Evolutionary conservation across 129 eudicot species (phyloP).

Genomic region (Ambrosia trifida): DNA sequence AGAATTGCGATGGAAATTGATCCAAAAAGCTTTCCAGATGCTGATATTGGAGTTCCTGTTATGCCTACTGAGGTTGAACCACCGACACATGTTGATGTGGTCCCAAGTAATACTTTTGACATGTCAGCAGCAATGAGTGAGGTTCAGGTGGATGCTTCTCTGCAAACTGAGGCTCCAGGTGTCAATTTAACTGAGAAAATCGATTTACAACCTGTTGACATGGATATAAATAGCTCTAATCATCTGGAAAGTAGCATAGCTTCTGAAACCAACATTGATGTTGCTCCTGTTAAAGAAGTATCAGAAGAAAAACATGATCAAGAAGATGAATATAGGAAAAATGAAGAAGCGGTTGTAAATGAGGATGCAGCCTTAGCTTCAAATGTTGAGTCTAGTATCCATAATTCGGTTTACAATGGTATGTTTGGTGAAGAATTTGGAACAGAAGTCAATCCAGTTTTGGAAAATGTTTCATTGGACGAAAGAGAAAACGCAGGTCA

Average conservation of each 20-base stretch:
- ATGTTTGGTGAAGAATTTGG: slow-evolving; percentile 34
- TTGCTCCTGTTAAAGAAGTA: slow-evolving; percentile 30
- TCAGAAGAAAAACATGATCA: slow-evolving; percentile 34
- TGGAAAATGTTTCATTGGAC: slow-evolving; percentile 30
- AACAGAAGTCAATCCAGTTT: slow-evolving; percentile 23
- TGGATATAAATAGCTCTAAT: slow-evolving; percentile 23
- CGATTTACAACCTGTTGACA: slow-evolving; percentile 24
- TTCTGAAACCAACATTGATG: slow-evolving; percentile 29
- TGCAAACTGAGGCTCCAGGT: slow-evolving; percentile 33
- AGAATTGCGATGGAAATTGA: slow-evolving; percentile 38
- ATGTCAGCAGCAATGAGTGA: slow-evolving; percentile 35
- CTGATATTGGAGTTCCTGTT: slow-evolving; percentile 35
- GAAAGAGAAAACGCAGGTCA: slow-evolving; percentile 35
- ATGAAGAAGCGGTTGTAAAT: slow-evolving; percentile 26
- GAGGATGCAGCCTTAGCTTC: slow-evolving; percentile 30
- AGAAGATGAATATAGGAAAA: slow-evolving; percentile 24
- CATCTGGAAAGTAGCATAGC: slow-evolving; percentile 28
- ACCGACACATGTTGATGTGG: slow-evolving; percentile 27
- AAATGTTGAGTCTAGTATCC: slow-evolving; percentile 32
- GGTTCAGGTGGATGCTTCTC: slow-evolving; percentile 31
- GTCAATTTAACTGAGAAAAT: slow-evolving; percentile 25
- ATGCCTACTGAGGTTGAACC: slow-evolving; percentile 24
- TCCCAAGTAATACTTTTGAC: slow-evolving; percentile 31
- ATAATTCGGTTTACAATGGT: slow-evolving; percentile 34
- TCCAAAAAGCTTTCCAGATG: slow-evolving; percentile 33